Evolutionary conservation across 805 yeast species (phyloP), one percentile per base, ranked within the genome.

Genomic region (Kregervanrija delftensis): DNA sequence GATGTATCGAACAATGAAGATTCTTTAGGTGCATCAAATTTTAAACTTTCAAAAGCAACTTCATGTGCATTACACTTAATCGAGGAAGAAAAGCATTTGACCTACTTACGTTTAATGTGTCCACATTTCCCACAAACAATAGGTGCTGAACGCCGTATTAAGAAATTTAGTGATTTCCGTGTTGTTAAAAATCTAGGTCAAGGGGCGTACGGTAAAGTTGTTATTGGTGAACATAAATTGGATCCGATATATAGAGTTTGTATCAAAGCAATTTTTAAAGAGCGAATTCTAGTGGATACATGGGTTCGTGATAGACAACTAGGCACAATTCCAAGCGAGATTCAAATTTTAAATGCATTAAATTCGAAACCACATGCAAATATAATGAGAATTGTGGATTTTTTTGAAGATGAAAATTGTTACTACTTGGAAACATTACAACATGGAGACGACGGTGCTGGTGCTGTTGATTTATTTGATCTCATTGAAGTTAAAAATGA

Each of bases 311-410:
- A 93, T 63, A 76, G 96, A 22, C 76, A 76, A 48, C 67, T 93
- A 36, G 99, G 99, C 5, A 90, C 96, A 0, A 84, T 93, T 33
- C 98, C 98, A 2, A 81, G 91, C n/a, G 99, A 93, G 63, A 93
- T 93, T 52, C 95, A 89, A 61, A 81, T 93, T 39, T 82, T 93
- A 87, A 82, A 91, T 30, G 80, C 81, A n/a, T 66, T 91, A 47
- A 83, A 81, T 56, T 66, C 69, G 38, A 76, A 76, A 46, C 95
- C 93, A 1, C 97, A 91, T 62, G 93, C 91, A 4, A 89, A 88
- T 62, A 86, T 90, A 38, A 79, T 89, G 75, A 72, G 84, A 50
- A 74, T 93, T 45, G 71, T 90, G 41, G 98, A 93, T 64, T 93
- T 86, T 58, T 93, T 91, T 56, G 99, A 93, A 61, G 98, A 93